Base-by-base conservation (phyloP, 306 rosid species). In the Cicer chorassanicum region DNA sequence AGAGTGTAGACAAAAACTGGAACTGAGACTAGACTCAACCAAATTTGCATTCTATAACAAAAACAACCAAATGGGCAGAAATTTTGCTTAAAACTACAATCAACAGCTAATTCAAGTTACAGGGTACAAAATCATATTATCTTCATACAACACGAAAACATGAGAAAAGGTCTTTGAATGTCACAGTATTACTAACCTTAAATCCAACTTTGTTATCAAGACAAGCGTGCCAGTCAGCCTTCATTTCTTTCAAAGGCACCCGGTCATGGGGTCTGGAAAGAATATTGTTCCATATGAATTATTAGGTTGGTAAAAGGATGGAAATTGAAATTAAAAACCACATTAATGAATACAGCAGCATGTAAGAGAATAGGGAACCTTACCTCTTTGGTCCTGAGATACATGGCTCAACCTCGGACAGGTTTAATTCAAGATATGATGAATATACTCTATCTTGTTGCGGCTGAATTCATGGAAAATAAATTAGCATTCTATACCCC, bases 351-450 rank as follows among this genome's bases (percentile, higher is more conserved):
- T 39, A 63, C 48, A 56, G 36, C 8, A 56, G 18, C 61, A 49
- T 60, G 38, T 66, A 65, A 46, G 75, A 68, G 49, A 39, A 60
- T 5, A 12, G 44, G 49, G 10, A 63, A 63, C 71, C 70, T 60
- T 62, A 92, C 99, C 98, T 92, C 88, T 95, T 95, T 18, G 99
- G 99, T 69, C 99, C 99, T 4, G 98, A 95, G 43, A 95, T 36
- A 77, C 98, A 95, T 60, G 99, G 96, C 66, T 74, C 97, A 42
- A 95, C 99, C 9, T 86, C 92, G 0, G 87, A 70, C 72, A 95
- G 97, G 82, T 89, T 82, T 87, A 95, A 72, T 80, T 89, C 89
- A 12, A 95, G 89, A 85, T 95, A 92, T 12, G 99, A 92, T 65
- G 99, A 92, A 87, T 95, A 95, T 8, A 70, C 99, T 80, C 91